A percentile compares a stretch with the other conserved stretches of the same genome.
phyloP scores from a whole-genome alignment of 2,329 filamentous ascomycete genomes.

The Fusarium sp. region DNA sequence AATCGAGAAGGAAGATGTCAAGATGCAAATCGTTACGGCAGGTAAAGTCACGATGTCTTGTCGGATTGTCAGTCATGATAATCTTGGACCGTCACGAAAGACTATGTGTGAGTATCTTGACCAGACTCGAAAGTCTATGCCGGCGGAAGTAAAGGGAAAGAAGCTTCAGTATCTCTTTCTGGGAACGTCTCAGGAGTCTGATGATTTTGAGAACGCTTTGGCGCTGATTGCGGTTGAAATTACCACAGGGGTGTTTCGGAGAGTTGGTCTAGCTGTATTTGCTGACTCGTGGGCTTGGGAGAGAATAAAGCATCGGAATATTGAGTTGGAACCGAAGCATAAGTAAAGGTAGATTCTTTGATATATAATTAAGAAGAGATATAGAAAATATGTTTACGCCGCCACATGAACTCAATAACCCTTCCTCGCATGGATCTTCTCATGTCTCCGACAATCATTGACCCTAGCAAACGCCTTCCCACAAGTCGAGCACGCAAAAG shows the following conservation, averaged over 20 bases:
- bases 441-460: conserved; percentile 13
- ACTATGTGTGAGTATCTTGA: neutral
- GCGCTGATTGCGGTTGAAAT: neutral
- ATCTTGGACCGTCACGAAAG: fast-evolving
- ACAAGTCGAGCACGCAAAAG: neutral
- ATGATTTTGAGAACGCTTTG: fast-evolving
- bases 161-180: neutral
- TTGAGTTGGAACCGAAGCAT: neutral
- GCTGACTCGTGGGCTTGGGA: neutral
- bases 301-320: fast-evolving
- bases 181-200: fast-evolving
- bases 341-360: neutral
- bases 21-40: fast-evolving
- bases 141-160: fast-evolving
- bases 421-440: conserved; percentile 12
- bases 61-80: too few species aligned
- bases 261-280: neutral
- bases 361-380: neutral
- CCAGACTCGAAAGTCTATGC: neutral
- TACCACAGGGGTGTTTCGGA: fast-evolving
- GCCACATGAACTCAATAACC: neutral
- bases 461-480: neutral
- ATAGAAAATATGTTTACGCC: too few species aligned
- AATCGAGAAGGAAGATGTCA: fast-evolving
- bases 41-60: neutral